phyloP scores from a whole-genome alignment of 257 asterid species.

The Primulina tabacum region DNA sequence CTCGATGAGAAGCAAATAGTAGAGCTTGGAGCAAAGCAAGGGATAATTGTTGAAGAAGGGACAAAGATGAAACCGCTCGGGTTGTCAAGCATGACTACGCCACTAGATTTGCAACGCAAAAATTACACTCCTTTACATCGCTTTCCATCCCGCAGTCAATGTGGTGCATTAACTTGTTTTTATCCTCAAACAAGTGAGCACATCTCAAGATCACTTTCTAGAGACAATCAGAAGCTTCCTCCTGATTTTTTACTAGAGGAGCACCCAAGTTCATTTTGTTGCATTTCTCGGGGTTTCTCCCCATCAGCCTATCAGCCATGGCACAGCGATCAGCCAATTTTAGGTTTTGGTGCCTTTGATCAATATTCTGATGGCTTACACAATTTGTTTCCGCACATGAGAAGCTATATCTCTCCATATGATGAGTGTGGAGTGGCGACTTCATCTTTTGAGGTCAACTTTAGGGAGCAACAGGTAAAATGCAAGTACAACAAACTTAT shows the following conservation, averaged over 20 bases:
- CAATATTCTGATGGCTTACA: constrained; percentile 37
- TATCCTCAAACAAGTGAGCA: constrained; percentile 44
- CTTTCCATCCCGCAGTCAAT: constrained; percentile 32
- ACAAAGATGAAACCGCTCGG: constrained; percentile 39
- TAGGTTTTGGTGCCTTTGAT: constrained; percentile 31
- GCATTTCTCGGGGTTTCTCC: constrained; percentile 45
- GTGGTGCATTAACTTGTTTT: constrained; percentile 34
- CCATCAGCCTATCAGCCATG: constrained; percentile 43
- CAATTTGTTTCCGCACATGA: constrained; percentile 37
- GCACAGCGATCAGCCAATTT: constrained; percentile 37
- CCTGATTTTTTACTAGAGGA: constrained; percentile 44
- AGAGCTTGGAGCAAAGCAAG: constrained; percentile 65
- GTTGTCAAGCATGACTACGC: constrained; percentile 33
- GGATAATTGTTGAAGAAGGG: constrained; percentile 61
- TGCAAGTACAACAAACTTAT: neutral
- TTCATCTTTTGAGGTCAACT: constrained; percentile 36
- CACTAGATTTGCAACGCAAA: constrained; percentile 36
- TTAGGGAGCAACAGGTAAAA: constrained; percentile 44
- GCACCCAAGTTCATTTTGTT: constrained; percentile 47
- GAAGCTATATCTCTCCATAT: constrained; percentile 37
- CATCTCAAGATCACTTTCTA: constrained; percentile 36
- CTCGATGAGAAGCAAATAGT: constrained; percentile 73
- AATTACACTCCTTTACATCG: constrained; percentile 25
- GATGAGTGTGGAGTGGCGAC: constrained; percentile 34
- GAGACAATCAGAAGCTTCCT: constrained; percentile 37